These are phyloP conservation scores for Pseudogymnoascus sp. DNA, from an alignment of 2,329 filamentous ascomycete genomes.

Conservation along the genomic window DNA sequence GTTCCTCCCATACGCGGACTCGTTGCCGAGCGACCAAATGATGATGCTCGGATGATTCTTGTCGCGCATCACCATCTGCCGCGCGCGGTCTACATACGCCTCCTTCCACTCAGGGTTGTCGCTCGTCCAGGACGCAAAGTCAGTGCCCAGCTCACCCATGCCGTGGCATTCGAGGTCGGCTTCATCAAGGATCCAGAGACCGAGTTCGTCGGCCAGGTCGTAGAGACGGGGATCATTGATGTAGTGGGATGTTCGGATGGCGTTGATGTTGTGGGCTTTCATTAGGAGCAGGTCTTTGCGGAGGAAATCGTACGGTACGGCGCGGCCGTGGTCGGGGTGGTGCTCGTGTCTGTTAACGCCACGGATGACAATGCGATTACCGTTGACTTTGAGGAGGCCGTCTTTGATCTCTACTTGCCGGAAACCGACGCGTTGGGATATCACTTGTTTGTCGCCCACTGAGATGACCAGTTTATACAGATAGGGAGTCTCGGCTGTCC, in stretches of 20 bases:
- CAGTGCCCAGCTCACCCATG: conserved; percentile 33
- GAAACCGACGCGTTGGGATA: conserved; percentile 44
- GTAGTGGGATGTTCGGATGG: conserved; percentile 60
- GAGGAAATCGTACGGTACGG: conserved; percentile 43
- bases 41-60: conserved; percentile 48
- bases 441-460: conserved; percentile 31
- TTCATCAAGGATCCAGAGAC: conserved; percentile 55
- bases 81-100: conserved; percentile 48
- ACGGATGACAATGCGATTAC: conserved; percentile 42
- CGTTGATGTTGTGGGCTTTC: conserved; percentile 57
- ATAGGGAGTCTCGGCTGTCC: conserved; percentile 59
- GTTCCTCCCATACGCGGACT: conserved; percentile 48
- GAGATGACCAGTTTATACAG: conserved; percentile 47
- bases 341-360: conserved; percentile 50
- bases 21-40: conserved; percentile 51
- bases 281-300: conserved; percentile 44
- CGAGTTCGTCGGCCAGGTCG: conserved; percentile 53
- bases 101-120: conserved; percentile 41
- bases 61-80: conserved; percentile 44
- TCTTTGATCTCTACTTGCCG: conserved; percentile 43
- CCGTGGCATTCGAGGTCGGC: conserved; percentile 48
- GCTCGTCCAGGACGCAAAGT: conserved; percentile 43
- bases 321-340: conserved; percentile 40
- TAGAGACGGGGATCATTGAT: conserved; percentile 52
- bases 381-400: conserved; percentile 43